These are phyloP conservation scores for Ballota nigra DNA, from an alignment of 257 asterid genomes.

Conservation along the genomic window DNA sequence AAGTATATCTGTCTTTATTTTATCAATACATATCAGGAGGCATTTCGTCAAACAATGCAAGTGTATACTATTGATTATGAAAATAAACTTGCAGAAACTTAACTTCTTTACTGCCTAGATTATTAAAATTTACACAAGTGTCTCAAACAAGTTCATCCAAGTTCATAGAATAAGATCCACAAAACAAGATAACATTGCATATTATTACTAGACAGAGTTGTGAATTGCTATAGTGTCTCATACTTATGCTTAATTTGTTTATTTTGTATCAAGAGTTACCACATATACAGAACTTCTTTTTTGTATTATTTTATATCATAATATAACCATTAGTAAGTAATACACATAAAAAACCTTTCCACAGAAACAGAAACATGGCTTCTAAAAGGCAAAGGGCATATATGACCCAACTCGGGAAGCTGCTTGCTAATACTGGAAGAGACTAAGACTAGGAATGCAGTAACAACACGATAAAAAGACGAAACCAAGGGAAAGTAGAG, in stretches of 20 bases:
- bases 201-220: neutral
- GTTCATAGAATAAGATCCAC: neutral
- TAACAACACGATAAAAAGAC: conserved; percentile 7
- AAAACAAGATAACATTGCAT: neutral
- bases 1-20: neutral
- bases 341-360: neutral
- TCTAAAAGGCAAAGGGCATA: neutral
- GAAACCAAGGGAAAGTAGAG: neutral
- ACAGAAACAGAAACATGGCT: neutral
- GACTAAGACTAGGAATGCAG: neutral
- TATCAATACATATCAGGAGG: neutral
- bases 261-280: neutral
- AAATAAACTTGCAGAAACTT: neutral
- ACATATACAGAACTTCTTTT: neutral
- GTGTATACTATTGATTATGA: neutral
- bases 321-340: neutral
- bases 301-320: too few relatives aligned
- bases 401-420: neutral
- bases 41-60: conserved; percentile 3
- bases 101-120: neutral
- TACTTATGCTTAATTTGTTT: too few relatives aligned
- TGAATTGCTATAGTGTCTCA: neutral
- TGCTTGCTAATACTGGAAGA: neutral
- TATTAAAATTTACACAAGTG: neutral
- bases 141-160: neutral